These are phyloP conservation scores for Chionographis japonica DNA, from an alignment of 106 monocot genomes.

Conservation along the genomic window DNA sequence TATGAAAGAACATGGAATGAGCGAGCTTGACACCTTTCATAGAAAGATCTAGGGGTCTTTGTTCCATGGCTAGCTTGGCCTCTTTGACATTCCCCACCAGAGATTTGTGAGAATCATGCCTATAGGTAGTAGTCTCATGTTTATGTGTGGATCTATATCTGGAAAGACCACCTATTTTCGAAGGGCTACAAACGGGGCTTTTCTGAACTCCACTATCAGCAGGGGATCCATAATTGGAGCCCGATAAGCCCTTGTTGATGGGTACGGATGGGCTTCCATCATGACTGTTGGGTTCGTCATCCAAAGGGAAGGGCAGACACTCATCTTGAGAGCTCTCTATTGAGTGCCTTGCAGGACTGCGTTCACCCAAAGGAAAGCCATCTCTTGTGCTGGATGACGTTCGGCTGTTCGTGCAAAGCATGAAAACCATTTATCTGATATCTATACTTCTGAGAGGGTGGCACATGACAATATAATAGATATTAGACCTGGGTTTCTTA, in stretches of 20 bases:
- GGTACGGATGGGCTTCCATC: slow-evolving; percentile 19
- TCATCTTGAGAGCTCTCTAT: slow-evolving; percentile 64
- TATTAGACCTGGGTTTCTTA: slow-evolving; percentile 11
- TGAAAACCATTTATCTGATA: not conserved
- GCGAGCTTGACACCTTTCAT: slow-evolving; percentile 34
- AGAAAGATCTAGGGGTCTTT: slow-evolving; percentile 13
- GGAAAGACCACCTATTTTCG: slow-evolving; percentile 25
- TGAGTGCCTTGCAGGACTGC: slow-evolving; percentile 22
- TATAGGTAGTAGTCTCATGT: slow-evolving; percentile 16
- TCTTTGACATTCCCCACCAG: slow-evolving; percentile 31
- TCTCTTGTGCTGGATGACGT: slow-evolving; percentile 37
- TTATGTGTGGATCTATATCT: slow-evolving; percentile 31
- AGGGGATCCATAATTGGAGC: slow-evolving; percentile 53
- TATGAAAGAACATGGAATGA: slow-evolving; percentile 5
- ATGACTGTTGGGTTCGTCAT: slow-evolving; percentile 39
- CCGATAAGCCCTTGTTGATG: slow-evolving; percentile 21
- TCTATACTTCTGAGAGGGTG: not conserved
- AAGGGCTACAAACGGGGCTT: slow-evolving; percentile 22
- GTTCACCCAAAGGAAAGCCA: slow-evolving; percentile 19
- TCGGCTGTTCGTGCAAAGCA: slow-evolving; percentile 18
- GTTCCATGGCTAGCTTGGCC: slow-evolving; percentile 9
- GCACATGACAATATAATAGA: not conserved
- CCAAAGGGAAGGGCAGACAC: slow-evolving; percentile 74
- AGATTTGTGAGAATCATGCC: slow-evolving; percentile 19
- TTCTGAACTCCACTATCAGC: slow-evolving; percentile 36